Conservation (phyloP, 208 protist species). For the Leishmania guyanensis region DNA sequence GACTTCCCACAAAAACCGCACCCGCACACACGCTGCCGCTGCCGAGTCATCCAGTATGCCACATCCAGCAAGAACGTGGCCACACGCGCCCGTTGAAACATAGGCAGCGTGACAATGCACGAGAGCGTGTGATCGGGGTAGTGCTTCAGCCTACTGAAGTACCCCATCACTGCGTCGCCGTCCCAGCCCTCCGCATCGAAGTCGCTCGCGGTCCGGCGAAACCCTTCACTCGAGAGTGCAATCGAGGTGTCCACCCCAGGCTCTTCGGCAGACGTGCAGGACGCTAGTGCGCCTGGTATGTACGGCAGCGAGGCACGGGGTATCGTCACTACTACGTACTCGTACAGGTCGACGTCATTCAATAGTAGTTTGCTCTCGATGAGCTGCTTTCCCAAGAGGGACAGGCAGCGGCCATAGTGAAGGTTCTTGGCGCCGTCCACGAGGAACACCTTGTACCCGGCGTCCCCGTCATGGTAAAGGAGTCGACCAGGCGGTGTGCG, state of each 20-base stretch:
- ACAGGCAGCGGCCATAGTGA: constrained; percentile 66
- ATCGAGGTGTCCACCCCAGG: neutral
- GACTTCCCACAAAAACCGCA: constrained; percentile 45
- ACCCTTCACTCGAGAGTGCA: constrained; percentile 27
- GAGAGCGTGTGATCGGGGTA: constrained; percentile 63
- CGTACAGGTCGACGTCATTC: constrained; percentile 81
- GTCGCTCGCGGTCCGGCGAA: constrained; percentile 33
- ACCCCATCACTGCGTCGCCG: constrained; percentile 62
- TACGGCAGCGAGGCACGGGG: constrained; percentile 51
- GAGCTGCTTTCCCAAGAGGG: constrained; percentile 60
- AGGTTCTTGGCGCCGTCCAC: constrained; percentile 72
- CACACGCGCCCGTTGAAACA: constrained; percentile 59
- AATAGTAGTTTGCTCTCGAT: constrained; percentile 73
- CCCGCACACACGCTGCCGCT: constrained; percentile 60
- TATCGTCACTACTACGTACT: constrained; percentile 70
- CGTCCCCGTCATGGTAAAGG: constrained; percentile 51
- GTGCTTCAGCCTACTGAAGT: constrained; percentile 73
- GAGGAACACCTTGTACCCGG: constrained; percentile 41
- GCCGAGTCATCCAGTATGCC: constrained; percentile 58
- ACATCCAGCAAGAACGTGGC: constrained; percentile 62
- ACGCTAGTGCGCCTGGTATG: constrained; percentile 7
- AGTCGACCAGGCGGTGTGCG: constrained; percentile 47
- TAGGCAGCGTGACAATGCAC: constrained; percentile 72
- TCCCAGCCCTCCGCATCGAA: constrained; percentile 61
- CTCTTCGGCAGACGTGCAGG: neutral